Evolutionary conservation across 78 protist species (phyloP).

Genomic region (Creolimax fragrantissima): DNA sequence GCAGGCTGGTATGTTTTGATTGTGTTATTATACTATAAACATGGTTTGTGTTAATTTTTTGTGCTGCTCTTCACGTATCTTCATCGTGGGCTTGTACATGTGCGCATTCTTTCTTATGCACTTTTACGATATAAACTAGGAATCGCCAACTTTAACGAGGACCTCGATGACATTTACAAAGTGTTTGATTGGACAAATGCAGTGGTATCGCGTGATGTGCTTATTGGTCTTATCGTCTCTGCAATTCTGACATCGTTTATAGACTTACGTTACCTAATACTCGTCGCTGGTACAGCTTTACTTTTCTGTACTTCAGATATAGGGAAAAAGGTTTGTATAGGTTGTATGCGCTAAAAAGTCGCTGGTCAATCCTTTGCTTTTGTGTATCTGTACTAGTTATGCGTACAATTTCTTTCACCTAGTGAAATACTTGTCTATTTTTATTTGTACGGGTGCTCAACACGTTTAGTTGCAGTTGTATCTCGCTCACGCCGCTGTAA

Average conservation of each 20-base stretch:
- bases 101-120: no score
- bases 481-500: no score
- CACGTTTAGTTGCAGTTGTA: background rate
- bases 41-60: no score
- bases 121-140: no score
- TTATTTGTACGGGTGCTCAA: background rate
- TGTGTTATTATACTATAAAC: background rate
- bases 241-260: background rate
- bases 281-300: background rate
- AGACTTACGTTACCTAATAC: background rate
- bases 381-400: background rate
- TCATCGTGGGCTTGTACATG: no score
- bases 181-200: background rate
- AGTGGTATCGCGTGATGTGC: background rate
- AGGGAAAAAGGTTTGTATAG: background rate
- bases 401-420: background rate
- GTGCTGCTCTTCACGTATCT: no score
- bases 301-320: background rate
- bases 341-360: background rate
- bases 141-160: background rate
- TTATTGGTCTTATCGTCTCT: background rate
- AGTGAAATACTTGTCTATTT: background rate
- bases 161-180: background rate
- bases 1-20: background rate
- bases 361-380: background rate